phyloP scores from a whole-genome alignment of 2,329 filamentous ascomycete species.

The Pyricularia sp. region DNA sequence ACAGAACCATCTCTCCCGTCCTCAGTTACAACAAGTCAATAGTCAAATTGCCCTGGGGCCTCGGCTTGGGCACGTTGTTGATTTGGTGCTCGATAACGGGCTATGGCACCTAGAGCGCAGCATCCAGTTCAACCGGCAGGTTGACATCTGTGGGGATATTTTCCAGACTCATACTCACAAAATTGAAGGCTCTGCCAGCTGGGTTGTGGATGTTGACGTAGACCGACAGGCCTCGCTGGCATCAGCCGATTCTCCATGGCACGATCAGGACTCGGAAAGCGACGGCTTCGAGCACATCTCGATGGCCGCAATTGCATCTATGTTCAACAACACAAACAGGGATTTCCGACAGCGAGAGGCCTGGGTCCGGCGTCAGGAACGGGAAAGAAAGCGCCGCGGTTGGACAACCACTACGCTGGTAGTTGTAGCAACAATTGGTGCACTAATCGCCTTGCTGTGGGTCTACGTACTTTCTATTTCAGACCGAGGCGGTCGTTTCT shows the following conservation, averaged over 20 bases:
- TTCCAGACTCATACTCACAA: background rate
- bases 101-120: background rate
- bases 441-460: background rate
- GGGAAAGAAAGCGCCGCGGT: background rate
- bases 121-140: background rate
- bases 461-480: background rate
- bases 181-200: background rate
- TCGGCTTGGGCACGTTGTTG: background rate
- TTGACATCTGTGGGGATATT: background rate
- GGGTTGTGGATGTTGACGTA: background rate
- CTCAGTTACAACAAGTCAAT: slow-evolving; percentile 1
- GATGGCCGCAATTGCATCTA: slow-evolving; percentile 1
- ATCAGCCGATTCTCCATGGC: background rate
- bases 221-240: too few species aligned
- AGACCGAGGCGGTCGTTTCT: background rate
- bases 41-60: slow-evolving; percentile 3
- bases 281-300: slow-evolving; percentile 5
- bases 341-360: slow-evolving; percentile 7
- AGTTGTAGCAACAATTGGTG: background rate
- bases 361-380: slow-evolving; percentile 4
- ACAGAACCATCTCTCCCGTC: slow-evolving; percentile 5
- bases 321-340: slow-evolving; percentile 6
- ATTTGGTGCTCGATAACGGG: slow-evolving; percentile 2
- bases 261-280: slow-evolving; percentile 5
- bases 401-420: background rate